Evolutionary conservation across 441 rosid species (phyloP), one percentile per base, ranked within the genome.

Genomic region (Macaranga tanarius): DNA sequence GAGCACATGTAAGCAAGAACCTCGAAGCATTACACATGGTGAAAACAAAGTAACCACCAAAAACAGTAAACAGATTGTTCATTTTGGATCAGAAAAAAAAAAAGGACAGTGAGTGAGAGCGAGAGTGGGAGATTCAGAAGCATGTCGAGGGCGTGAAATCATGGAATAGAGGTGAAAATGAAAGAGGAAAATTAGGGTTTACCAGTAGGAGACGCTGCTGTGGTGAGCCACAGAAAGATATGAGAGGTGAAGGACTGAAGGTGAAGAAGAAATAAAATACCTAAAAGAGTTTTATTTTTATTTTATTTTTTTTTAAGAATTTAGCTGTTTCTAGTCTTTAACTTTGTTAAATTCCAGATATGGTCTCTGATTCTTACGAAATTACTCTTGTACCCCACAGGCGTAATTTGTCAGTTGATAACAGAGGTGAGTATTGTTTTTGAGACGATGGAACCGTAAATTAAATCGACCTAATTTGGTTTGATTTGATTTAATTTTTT

Each of bases 161-260:
- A 26, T 23, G 38, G 19, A 1, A 20, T n/a, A 0, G 23, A 63
- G 2, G 3, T 31, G 45, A n/a, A 19, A 68, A 28, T 47, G 6
- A 42, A 57, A n/a, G 38, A 66, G 44, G 71, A 34, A 70, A 75
- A 68, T 80, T 76, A 71, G 73, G 55, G 67, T 67, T 76, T 75
- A 85, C 84, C 81, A 70, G 77, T 17, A 38, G 75, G 54, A 76
- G 59, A 71, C 47, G 71, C 72, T 34, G 38, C 38, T 3, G 38
- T 34, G 38, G 6, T 34, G 76, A 76, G 73, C 80, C 80, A 77
- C 81, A 69, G 54, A 67, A 64, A 45, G 34, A 13, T 51, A 3
- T 17, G 26, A 11, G 38, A 34, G 38, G 38, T 5, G 38, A 34
- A 34, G 38, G 38, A 7, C 6, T 5, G 38, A 34, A 34, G 38